Evolutionary conservation across 164 flowering plant species (phyloP), one percentile per base, ranked within the genome.

Genomic region (Stephania yunnanensis): DNA sequence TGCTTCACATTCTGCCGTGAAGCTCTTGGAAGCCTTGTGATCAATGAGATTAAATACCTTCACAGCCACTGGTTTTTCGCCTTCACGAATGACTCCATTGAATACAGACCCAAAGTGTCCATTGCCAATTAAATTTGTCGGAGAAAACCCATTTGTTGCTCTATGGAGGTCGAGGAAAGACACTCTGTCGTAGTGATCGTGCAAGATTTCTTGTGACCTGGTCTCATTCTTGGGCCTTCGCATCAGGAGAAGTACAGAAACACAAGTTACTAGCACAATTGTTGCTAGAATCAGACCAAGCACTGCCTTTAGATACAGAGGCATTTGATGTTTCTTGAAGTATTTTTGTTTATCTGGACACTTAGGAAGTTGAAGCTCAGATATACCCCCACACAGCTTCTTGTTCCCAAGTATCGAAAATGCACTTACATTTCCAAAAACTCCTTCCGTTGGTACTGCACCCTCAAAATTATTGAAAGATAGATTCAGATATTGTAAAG

Each of bases 21-120:
- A 75, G 69, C 78, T 76, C 77, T 69, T 75, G 17, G 68, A 70
- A 58, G 72, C 77, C 4, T 72, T 67, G 3, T 19, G 71, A 13
- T 36, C n/a, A n/a, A 36, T 36, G 46, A 68, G 71, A 20, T 36
- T 70, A 31, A 70, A 30, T 46, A 70, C 72, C 72, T 70, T 70
- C 55, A 70, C 58, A n/a, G 58, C 72, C 9, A 46, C 20, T 0
- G 25, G n/a, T n/a, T 0, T 22, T 46, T 46, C 63, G 22, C 46
- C 55, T 48, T 46, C 68, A 53, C 69, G 58, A 6, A 76, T 29
- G 22, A 10, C 46, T 15, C 63, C 74, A n/a, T 25, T 76, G 36
- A 61, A 76, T 6, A 76, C 78, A 44, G 36, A 22, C 2, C 77
- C 68, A 75, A 31, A 75, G 44, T 52, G 53, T 53, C 77, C 77